Base-by-base conservation (phyloP, 345 rosid species). In the Turritis glabra region DNA sequence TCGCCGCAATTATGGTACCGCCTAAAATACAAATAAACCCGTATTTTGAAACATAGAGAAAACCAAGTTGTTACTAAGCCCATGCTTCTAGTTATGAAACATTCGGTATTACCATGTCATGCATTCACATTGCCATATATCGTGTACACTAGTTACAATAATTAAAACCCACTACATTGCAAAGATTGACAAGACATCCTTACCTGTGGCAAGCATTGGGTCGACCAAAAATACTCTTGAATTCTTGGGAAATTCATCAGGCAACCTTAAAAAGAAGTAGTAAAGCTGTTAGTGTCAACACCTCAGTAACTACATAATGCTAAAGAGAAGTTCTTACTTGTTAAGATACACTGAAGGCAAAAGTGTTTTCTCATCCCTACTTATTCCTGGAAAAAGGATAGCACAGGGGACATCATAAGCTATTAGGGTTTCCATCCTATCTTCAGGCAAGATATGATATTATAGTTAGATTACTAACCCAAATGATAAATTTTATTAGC, bases 181-280 rank as follows among this genome's bases (percentile, higher is more conserved):
- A 67, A 35, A 19, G 9, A 37, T 11, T 44, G 78, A 62, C 11
- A 23, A 61, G 58, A 44, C 37, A 22, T 40, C 2, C 55, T 57
- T 65, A 94, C 99, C 97, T 74, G 97, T 91, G 77, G 96, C 97
- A 67, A 90, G 76, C 90, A 91, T 84, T 41, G 97, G 97, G 77
- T 95, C 97, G 25, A 90, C 93, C 69, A 95, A 87, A 84, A 91
- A 86, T 2, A 95, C 89, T 71, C 83, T 84, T 23, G 92, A 81
- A 8, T 83, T 84, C 57, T 84, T 82, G 2, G 90, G 82, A 67
- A 91, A 88, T 19, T 80, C 85, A 27, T 86, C 88, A 44, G 99
- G 99, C 80, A 94, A 80, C 89, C 97, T 94, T 78, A 37, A 64
- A 25, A 74, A 57, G 43, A 76, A 12, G 74, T 38, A 59, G 21